phyloP scores from a whole-genome alignment of 352 stramenopile species.

The Globisporangium mamillatum region DNA sequence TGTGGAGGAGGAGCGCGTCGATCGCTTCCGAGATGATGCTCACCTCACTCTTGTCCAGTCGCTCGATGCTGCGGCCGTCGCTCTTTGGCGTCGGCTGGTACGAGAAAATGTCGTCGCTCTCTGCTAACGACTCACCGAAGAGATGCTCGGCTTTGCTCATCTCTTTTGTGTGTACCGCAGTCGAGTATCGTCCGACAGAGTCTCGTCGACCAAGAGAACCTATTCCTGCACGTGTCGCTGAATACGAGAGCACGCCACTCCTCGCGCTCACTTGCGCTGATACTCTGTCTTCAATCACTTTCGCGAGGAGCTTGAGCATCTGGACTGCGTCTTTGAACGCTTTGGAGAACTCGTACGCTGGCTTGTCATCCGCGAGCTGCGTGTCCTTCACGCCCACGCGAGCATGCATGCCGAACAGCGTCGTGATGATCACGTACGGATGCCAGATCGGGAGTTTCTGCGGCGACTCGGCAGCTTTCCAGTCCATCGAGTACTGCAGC shows the following conservation, averaged over 20 bases:
- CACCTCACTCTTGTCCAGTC: constrained; percentile 21
- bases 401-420: constrained; percentile 81
- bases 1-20: constrained; percentile 30
- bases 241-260: constrained; percentile 61
- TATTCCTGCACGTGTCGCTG: constrained; percentile 17
- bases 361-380: constrained; percentile 56
- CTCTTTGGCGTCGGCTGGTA: constrained; percentile 4
- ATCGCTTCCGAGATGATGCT: constrained; percentile 30
- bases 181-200: constrained; percentile 74
- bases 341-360: constrained; percentile 61
- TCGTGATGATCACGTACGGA: constrained; percentile 80
- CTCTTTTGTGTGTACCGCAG: constrained; percentile 53
- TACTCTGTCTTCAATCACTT: constrained; percentile 64
- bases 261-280: constrained; percentile 57
- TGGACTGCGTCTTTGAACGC: constrained; percentile 79
- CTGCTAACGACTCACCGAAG: constrained; percentile 25
- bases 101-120: constrained; percentile 20
- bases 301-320: constrained; percentile 77
- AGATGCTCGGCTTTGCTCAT: constrained; percentile 75
- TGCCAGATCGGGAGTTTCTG: constrained; percentile 85
- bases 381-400: constrained; percentile 79
- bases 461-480: constrained; percentile 62
- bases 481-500: constrained; percentile 72
- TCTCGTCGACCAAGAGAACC: constrained; percentile 26
- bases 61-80: not conserved